Evolutionary conservation across 768 basidiomycete species (phyloP).

Genomic region (Pholiota molesta): DNA sequence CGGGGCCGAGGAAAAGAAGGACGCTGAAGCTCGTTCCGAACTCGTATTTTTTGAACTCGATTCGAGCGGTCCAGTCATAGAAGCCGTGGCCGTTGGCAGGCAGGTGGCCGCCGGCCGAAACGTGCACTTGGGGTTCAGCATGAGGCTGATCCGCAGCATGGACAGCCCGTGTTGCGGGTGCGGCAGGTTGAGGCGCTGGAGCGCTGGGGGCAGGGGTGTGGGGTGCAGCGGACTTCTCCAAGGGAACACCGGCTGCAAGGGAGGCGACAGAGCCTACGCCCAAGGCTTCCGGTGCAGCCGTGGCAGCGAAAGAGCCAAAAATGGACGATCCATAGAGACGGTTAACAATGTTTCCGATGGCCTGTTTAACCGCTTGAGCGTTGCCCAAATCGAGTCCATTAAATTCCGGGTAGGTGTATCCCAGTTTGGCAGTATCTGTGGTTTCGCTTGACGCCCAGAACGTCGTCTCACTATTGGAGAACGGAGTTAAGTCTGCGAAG

Average conservation of each 20-base stretch:
- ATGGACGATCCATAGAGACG: constrained; percentile 34
- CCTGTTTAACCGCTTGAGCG: constrained; percentile 26
- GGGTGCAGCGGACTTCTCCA: constrained; percentile 6
- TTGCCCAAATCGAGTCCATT: constrained; percentile 37
- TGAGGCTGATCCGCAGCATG: constrained; percentile 2
- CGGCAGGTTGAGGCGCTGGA: neutral
- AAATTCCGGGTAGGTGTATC: constrained; percentile 58
- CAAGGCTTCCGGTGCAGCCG: constrained; percentile 36
- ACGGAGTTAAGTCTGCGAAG: constrained; percentile 45
- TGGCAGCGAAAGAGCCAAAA: constrained; percentile 28
- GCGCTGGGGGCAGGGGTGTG: neutral
- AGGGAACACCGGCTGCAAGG: constrained; percentile 4
- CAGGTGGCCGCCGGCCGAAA: constrained; percentile 25
- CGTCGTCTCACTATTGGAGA: constrained; percentile 39
- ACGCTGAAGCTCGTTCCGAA: constrained; percentile 46
- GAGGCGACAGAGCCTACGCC: constrained; percentile 3
- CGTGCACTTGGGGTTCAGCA: constrained; percentile 32
- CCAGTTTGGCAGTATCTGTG: constrained; percentile 33
- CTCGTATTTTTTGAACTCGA: constrained; percentile 46
- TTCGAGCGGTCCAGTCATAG: constrained; percentile 47
- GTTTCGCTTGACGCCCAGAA: constrained; percentile 44
- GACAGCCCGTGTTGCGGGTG: neutral
- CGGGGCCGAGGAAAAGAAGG: constrained; percentile 48
- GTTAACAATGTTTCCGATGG: constrained; percentile 38
- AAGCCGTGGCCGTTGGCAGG: constrained; percentile 17